These are phyloP conservation scores for Saururus chinensis DNA, from an alignment of 164 flowering plant species.

Conservation along the genomic window DNA sequence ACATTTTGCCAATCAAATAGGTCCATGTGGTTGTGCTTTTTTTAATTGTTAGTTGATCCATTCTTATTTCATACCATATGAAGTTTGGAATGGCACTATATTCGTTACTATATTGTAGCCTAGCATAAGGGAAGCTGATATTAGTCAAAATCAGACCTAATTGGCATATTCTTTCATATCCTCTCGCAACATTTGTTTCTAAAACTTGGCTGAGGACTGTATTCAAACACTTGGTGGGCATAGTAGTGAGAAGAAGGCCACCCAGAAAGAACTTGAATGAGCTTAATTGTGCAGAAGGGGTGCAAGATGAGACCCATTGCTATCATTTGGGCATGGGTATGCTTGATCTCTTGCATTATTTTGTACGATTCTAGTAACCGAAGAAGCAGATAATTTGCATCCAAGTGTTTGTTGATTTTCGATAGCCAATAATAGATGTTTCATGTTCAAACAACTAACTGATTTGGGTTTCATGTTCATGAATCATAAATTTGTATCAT, in stretches of 20 bases:
- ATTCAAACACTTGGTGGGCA: slow-evolving; percentile 26
- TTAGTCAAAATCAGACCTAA: too few relatives aligned
- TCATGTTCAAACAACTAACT: too few relatives aligned
- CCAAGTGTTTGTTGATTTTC: slow-evolving; percentile 8
- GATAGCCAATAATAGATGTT: slow-evolving; percentile 10
- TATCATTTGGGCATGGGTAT: slow-evolving; percentile 27
- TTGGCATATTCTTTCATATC: too few relatives aligned
- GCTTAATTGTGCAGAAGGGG: slow-evolving; percentile 18
- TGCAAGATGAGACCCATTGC: slow-evolving; percentile 18
- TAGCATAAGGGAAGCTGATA: too few relatives aligned
- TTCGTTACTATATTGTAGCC: too few relatives aligned
- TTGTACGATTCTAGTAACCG: slow-evolving; percentile 19
- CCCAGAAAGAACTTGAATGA: slow-evolving; percentile 12
- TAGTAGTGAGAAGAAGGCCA: slow-evolving; percentile 13
- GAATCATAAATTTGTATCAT: too few relatives aligned
- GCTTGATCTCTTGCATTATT: slow-evolving; percentile 22
- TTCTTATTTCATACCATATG: too few relatives aligned
- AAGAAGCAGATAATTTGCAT: slow-evolving; percentile 15
- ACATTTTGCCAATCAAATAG: too few relatives aligned
- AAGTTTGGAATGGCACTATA: too few relatives aligned
- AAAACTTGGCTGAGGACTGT: slow-evolving; percentile 26
- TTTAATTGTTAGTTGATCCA: too few relatives aligned
- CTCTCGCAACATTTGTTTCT: too few relatives aligned
- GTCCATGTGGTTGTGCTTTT: too few relatives aligned
- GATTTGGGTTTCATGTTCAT: not conserved